These are phyloP conservation scores for Diddensiella santjacobensis DNA, from an alignment of 805 yeast genomes.

Conservation along the genomic window DNA sequence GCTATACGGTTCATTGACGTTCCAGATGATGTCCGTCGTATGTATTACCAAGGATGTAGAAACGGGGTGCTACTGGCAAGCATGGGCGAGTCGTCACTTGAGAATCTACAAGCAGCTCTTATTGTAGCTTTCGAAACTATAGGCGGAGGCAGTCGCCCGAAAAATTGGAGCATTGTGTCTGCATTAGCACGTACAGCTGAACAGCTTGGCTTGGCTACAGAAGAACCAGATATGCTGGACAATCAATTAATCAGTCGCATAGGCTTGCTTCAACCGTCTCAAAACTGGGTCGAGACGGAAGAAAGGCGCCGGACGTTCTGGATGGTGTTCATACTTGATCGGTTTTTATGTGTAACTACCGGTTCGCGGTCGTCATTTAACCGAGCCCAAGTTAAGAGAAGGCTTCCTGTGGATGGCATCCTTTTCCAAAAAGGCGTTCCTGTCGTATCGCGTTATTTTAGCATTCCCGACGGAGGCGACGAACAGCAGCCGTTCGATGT, in stretches of 20 bases:
- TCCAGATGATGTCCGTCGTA: neutral
- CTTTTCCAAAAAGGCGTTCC: slow-evolving; percentile 1
- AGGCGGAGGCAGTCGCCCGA: slow-evolving; percentile 11
- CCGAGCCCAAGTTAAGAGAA: slow-evolving; percentile 9
- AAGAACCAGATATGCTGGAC: slow-evolving; percentile 8
- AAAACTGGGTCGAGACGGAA: slow-evolving; percentile 12
- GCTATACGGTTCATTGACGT: slow-evolving; percentile 5
- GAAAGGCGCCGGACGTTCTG: slow-evolving; percentile 10
- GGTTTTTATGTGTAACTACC: slow-evolving; percentile 11
- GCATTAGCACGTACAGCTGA: slow-evolving; percentile 13
- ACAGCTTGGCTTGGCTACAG: slow-evolving; percentile 14
- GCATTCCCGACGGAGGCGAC: slow-evolving; percentile 6
- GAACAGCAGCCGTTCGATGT: slow-evolving; percentile 4
- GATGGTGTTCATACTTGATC: slow-evolving; percentile 11
- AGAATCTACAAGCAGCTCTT: slow-evolving; percentile 13
- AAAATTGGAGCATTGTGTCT: slow-evolving; percentile 15
- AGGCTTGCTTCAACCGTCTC: slow-evolving; percentile 48
- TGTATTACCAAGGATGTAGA: slow-evolving; percentile 5
- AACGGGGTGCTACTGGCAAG: slow-evolving; percentile 8
- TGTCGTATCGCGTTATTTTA: slow-evolving; percentile 9
- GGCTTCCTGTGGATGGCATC: slow-evolving; percentile 11
- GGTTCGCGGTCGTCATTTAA: slow-evolving; percentile 12
- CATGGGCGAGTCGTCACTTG: slow-evolving; percentile 13
- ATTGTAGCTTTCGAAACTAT: slow-evolving; percentile 14
- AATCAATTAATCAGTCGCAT: neutral